These are phyloP conservation scores for Breynia disticha DNA, from an alignment of 441 rosid genomes.

Conservation along the genomic window DNA sequence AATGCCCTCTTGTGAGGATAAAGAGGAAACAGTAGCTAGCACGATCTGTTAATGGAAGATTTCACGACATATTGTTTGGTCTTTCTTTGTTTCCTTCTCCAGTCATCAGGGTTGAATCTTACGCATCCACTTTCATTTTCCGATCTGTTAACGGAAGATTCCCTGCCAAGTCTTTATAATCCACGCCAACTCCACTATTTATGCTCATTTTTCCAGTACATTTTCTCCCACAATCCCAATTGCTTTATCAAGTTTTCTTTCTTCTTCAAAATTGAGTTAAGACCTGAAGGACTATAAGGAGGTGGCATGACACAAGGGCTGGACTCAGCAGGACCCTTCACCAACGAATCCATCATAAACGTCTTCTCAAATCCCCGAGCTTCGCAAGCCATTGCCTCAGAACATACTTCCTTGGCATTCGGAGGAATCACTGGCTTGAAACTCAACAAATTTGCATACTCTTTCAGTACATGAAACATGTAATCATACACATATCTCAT, in stretches of 20 bases:
- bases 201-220: constrained; percentile 35
- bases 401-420: constrained; percentile 42
- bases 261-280: constrained; percentile 19
- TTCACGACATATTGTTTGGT: too few species aligned
- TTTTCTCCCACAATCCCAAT: constrained; percentile 45
- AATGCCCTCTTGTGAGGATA: too few species aligned
- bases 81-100: too few species aligned
- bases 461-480: constrained; percentile 72
- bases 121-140: too few species aligned
- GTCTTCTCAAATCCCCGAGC: constrained; percentile 33
- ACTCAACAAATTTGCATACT: constrained; percentile 58
- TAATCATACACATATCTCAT: constrained; percentile 70
- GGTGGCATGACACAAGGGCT: constrained; percentile 59
- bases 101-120: too few species aligned
- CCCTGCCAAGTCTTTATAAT: too few species aligned
- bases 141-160: too few species aligned
- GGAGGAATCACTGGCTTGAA: constrained; percentile 47
- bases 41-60: too few species aligned
- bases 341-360: constrained; percentile 67
- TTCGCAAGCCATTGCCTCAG: constrained; percentile 57
- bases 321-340: constrained; percentile 37
- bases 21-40: too few species aligned
- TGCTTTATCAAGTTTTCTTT: constrained; percentile 25
- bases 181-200: background rate
- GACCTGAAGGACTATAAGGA: constrained; percentile 48